Conservation (phyloP, 2,329 filamentous ascomycete genomes). For the Madurella mycetomatis region DNA sequence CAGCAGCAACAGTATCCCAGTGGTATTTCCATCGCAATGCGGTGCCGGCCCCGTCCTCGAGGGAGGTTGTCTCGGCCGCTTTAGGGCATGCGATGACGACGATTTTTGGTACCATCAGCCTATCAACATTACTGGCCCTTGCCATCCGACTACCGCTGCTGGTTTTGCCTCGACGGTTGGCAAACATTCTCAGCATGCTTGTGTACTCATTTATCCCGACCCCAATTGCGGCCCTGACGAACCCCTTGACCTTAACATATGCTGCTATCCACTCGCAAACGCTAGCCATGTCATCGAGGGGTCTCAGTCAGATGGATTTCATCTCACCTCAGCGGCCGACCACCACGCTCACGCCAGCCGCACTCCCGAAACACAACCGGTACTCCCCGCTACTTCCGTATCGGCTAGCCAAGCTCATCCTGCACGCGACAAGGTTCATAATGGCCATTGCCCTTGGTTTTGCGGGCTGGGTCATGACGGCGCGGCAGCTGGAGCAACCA, state of each 20-base stretch:
- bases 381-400: slow-evolving; percentile 67
- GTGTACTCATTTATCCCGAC: slow-evolving; percentile 73
- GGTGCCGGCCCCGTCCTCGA: slow-evolving; percentile 69
- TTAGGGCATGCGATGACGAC: slow-evolving; percentile 77
- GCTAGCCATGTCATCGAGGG: slow-evolving; percentile 70
- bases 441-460: slow-evolving; percentile 89
- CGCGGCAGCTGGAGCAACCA: slow-evolving; percentile 62
- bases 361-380: slow-evolving; percentile 35
- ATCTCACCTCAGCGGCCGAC: slow-evolving; percentile 69
- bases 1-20: slow-evolving; percentile 91
- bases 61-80: slow-evolving; percentile 77
- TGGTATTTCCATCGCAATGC: slow-evolving; percentile 98
- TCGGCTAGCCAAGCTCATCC: slow-evolving; percentile 81
- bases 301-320: slow-evolving; percentile 77
- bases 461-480: slow-evolving; percentile 93
- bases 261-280: slow-evolving; percentile 89
- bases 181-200: slow-evolving; percentile 59
- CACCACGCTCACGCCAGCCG: slow-evolving; percentile 61
- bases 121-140: slow-evolving; percentile 77
- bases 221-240: slow-evolving; percentile 79
- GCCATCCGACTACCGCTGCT: slow-evolving; percentile 80
- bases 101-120: slow-evolving; percentile 86
- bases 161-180: slow-evolving; percentile 68
- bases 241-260: slow-evolving; percentile 88
- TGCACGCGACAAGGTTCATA: slow-evolving; percentile 85